Evolutionary conservation across 345 rosid species (phyloP).

Genomic region (Cardiospermum halicacabum): DNA sequence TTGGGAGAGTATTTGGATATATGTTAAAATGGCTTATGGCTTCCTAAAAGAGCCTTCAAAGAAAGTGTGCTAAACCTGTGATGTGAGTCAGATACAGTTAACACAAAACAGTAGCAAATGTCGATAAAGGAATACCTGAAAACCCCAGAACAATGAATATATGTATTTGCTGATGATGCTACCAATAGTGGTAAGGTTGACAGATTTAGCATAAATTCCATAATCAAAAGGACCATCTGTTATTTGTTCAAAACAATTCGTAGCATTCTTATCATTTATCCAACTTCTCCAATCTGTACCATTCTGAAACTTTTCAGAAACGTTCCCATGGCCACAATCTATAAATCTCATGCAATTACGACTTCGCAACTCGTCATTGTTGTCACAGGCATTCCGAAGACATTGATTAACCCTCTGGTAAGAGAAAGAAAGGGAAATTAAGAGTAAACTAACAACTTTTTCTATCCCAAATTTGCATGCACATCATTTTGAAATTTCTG

Average conservation of each 20-base stretch:
- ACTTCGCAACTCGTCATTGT: too few relatives aligned
- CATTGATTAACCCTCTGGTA: constrained; percentile 88
- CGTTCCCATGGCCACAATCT: constrained; percentile 54
- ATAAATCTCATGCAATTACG: constrained; percentile 32
- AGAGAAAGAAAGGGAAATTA: constrained; percentile 1
- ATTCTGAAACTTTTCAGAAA: rapidly evolving
- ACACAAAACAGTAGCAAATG: not conserved
- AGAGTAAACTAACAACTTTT: not conserved
- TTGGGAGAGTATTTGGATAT: too few relatives aligned
- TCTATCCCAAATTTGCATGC: not conserved
- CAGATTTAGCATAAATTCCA: constrained; percentile 55
- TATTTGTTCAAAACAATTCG: constrained; percentile 36
- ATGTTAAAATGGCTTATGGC: too few relatives aligned
- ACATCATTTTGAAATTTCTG: not conserved
- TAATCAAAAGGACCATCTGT: constrained; percentile 30
- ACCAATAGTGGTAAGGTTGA: constrained; percentile 43
- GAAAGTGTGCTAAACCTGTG: not conserved
- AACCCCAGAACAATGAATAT: constrained; percentile 90
- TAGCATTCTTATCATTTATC: constrained; percentile 30
- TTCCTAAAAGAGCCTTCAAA: too few relatives aligned
- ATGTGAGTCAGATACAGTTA: not conserved
- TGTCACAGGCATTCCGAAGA: constrained; percentile 58
- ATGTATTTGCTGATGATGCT: constrained; percentile 51
- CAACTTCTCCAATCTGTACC: constrained; percentile 5
- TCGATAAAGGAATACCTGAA: constrained; percentile 51